Conservation (phyloP, 352 stramenopile species). For the Phytophthora idaei region DNA sequence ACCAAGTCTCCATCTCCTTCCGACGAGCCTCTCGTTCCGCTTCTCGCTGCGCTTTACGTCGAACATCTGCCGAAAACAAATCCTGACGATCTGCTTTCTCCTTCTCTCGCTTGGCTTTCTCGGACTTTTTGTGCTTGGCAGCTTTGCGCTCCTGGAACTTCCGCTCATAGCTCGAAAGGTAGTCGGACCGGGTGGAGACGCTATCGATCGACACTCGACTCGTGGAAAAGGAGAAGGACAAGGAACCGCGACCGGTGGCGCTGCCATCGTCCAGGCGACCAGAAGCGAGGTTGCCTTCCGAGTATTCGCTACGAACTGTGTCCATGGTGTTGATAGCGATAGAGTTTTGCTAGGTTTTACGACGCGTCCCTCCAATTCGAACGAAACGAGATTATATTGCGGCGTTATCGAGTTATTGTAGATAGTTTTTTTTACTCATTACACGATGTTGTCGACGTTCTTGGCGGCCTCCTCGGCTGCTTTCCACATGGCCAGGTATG, state of each 20-base stretch:
- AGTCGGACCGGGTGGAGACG: constrained; percentile 51
- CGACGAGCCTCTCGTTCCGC: constrained; percentile 48
- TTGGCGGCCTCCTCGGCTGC: background rate
- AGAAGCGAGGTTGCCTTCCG: constrained; percentile 27
- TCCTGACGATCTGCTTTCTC: constrained; percentile 50
- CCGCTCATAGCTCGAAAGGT: constrained; percentile 59
- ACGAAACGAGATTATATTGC: no score
- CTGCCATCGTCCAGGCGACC: constrained; percentile 34
- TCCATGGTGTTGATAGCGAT: constrained; percentile 23
- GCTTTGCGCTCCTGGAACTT: constrained; percentile 62
- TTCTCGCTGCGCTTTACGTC: constrained; percentile 54
- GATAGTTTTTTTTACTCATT: constrained; percentile 4
- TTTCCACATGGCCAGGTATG: background rate
- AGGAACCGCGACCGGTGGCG: constrained; percentile 33
- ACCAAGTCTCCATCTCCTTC: constrained; percentile 63
- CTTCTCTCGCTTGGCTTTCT: constrained; percentile 53
- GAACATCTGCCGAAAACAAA: constrained; percentile 51
- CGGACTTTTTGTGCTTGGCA: constrained; percentile 56
- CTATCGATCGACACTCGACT: constrained; percentile 38
- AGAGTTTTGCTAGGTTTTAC: constrained; percentile 7
- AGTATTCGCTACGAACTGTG: constrained; percentile 49
- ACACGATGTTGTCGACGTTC: background rate
- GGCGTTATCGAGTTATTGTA: no score
- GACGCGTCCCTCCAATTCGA: constrained; percentile 10
- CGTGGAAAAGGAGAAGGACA: constrained; percentile 48